phyloP scores from a whole-genome alignment of 305 asterid species.

The Fraxinus floribunda region DNA sequence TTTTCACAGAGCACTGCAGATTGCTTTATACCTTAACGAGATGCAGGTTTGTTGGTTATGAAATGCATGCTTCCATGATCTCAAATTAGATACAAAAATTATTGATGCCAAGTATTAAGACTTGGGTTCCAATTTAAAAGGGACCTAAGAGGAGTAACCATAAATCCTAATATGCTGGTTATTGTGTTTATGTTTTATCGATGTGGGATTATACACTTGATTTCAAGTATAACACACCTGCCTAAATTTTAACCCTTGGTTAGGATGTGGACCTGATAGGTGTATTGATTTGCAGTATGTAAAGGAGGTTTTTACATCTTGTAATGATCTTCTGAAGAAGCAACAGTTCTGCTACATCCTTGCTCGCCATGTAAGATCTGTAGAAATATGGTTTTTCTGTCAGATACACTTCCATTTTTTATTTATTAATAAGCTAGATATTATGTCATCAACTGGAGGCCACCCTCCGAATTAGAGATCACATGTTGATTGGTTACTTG shows the following conservation, averaged over 20 bases:
- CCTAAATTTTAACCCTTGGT: not conserved
- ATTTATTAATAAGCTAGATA: not conserved
- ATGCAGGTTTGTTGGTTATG: conserved; percentile 51
- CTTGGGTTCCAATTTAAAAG: not conserved
- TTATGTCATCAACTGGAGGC: not conserved
- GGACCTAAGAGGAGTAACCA: not conserved
- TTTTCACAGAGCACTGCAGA: conserved; percentile 80
- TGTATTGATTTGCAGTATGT: conserved; percentile 62
- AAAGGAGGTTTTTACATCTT: conserved; percentile 62
- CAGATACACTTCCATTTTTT: not conserved
- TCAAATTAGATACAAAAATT: not conserved
- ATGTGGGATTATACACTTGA: not conserved
- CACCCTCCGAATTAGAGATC: not conserved
- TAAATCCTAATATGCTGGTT: not conserved
- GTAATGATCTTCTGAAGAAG: conserved; percentile 60
- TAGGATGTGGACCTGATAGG: not conserved
- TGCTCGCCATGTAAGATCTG: conserved; percentile 84
- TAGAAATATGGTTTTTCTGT: conserved; percentile 7
- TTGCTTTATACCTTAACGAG: conserved; percentile 75
- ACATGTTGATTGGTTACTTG: not conserved
- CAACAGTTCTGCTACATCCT: conserved; percentile 84
- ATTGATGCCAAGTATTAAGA: not conserved
- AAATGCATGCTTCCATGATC: conserved; percentile 12
- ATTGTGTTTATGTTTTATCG: not conserved
- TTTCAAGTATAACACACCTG: conserved; percentile 3